These are phyloP conservation scores for Botryotinia narcissicola DNA, from an alignment of 2,329 filamentous ascomycete genomes.

Conservation along the genomic window DNA sequence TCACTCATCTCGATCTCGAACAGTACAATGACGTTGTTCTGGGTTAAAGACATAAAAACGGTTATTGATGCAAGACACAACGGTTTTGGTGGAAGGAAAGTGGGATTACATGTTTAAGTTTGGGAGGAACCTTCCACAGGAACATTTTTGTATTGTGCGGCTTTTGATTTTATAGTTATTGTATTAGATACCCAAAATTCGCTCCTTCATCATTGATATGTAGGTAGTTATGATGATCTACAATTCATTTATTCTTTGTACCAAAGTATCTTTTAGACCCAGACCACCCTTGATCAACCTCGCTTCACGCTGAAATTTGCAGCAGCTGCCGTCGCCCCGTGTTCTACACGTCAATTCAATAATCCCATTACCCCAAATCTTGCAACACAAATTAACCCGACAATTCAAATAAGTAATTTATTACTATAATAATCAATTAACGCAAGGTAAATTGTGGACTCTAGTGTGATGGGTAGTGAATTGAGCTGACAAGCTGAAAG, in stretches of 20 bases:
- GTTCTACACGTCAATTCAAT: slow-evolving; percentile 18
- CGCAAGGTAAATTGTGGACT: neutral
- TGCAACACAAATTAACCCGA: slow-evolving; percentile 10
- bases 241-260: slow-evolving; percentile 15
- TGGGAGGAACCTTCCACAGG: neutral
- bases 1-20: slow-evolving; percentile 33
- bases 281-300: slow-evolving; percentile 19
- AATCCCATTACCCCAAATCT: slow-evolving; percentile 1
- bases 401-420: neutral
- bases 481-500: slow-evolving; percentile 24
- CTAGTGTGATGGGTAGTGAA: slow-evolving; percentile 14
- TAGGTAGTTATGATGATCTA: slow-evolving; percentile 15
- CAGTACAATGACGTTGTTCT: slow-evolving; percentile 37
- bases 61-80: neutral
- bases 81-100: neutral
- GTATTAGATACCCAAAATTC: slow-evolving; percentile 13
- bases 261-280: slow-evolving; percentile 10
- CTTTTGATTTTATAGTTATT: neutral
- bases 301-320: slow-evolving; percentile 22
- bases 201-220: neutral
- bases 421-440: neutral
- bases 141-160: neutral
- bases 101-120: slow-evolving; percentile 8
- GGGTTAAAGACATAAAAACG: slow-evolving; percentile 23
- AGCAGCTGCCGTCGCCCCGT: slow-evolving; percentile 15